A percentile compares a stretch with the other conserved stretches of the same genome.
phyloP scores from a whole-genome alignment of 345 rosid species.

The Noccaea caerulescens region DNA sequence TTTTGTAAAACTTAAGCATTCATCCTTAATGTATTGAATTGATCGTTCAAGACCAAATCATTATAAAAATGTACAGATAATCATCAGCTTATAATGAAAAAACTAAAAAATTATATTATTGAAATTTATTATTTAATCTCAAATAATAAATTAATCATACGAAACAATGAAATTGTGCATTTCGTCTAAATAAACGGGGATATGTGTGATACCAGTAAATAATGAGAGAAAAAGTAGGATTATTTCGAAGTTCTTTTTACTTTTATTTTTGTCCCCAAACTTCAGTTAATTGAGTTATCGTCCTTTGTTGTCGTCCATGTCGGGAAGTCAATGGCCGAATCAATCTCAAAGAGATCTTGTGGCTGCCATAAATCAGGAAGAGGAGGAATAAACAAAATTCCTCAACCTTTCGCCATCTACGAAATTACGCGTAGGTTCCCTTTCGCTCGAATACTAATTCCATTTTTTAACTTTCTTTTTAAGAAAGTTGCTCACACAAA shows the following conservation, averaged over 20 bases:
- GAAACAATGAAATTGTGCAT: not conserved
- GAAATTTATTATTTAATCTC: too few species aligned
- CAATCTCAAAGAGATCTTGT: not conserved
- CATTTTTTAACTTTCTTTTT: conserved; percentile 18
- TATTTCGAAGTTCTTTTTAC: not conserved
- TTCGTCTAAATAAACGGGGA: not conserved
- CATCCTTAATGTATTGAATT: not conserved
- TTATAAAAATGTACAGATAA: too few species aligned
- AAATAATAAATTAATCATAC: too few species aligned
- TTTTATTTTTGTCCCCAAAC: not conserved
- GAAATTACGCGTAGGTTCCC: conserved; percentile 31
- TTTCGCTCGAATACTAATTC: conserved; percentile 25
- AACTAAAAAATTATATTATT: too few species aligned
- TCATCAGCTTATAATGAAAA: too few species aligned
- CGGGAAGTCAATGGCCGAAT: conserved; percentile 29
- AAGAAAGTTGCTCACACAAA: conserved; percentile 23
- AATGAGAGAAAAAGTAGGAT: not conserved
- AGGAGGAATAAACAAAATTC: conserved; percentile 17
- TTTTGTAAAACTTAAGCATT: not conserved
- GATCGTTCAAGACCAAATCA: not conserved
- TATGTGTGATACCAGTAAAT: not conserved
- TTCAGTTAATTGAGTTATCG: not conserved
- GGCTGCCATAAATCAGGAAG: not conserved
- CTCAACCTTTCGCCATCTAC: conserved; percentile 28
- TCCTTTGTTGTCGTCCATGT: not conserved